Percentiles rank a stretch among this genome's conserved stretches.
phyloP scores from a whole-genome alignment of 345 rosid species.

The Mallotus nudiflorus region DNA sequence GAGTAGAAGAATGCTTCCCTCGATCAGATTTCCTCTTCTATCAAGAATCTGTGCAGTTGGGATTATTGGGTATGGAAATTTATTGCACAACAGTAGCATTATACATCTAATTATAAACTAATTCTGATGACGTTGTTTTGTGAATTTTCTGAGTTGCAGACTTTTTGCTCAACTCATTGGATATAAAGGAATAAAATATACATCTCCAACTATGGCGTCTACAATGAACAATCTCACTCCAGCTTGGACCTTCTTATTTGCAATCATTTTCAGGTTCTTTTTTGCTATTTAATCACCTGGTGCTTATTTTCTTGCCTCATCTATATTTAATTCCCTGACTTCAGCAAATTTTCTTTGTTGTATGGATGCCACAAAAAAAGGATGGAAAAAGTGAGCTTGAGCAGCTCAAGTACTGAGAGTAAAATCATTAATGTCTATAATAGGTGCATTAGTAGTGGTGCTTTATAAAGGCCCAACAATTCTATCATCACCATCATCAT shows the following conservation, averaged over 20 bases:
- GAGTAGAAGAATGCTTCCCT: neutral
- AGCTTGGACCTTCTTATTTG: slow-evolving; percentile 40
- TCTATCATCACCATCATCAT: neutral
- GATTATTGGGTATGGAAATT: neutral
- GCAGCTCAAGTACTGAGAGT: slow-evolving; percentile 25
- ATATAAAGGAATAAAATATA: slow-evolving; percentile 35
- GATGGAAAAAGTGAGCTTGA: slow-evolving; percentile 37
- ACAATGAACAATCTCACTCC: slow-evolving; percentile 48
- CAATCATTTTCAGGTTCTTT: slow-evolving; percentile 24
- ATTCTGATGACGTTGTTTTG: too few species aligned
- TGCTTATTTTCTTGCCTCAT: too few species aligned
- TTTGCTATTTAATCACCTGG: neutral
- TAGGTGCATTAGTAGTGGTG: slow-evolving; percentile 35
- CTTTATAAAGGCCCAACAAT: slow-evolving; percentile 34
- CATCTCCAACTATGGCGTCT: slow-evolving; percentile 53
- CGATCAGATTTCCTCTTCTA: neutral
- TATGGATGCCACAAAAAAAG: slow-evolving; percentile 9
- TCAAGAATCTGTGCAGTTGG: neutral
- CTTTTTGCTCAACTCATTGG: slow-evolving; percentile 18
- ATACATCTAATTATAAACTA: too few species aligned
- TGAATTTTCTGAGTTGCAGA: slow-evolving; percentile 18
- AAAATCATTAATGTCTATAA: slow-evolving; percentile 27
- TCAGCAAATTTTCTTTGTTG: neutral
- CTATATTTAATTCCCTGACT: too few species aligned
- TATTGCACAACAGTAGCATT: too few species aligned